A percentile compares a stretch with the other conserved stretches of the same genome.
Evolutionary conservation across 331 rosid genomes (phyloP).

Genomic region (Arachis monticola): DNA sequence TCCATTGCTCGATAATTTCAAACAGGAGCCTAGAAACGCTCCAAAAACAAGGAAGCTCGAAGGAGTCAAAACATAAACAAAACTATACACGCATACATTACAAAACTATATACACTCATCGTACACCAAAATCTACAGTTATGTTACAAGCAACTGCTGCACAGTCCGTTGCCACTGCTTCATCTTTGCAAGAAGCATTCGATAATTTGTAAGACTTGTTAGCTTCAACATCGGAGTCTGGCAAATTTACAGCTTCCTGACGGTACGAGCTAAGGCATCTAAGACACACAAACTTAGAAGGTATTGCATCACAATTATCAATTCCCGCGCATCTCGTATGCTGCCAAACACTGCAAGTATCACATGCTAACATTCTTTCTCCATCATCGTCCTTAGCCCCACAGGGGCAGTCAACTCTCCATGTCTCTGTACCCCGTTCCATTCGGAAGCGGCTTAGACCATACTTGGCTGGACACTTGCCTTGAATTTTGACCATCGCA

Average conservation of each 20-base stretch:
- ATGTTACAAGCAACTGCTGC: conserved; percentile 49
- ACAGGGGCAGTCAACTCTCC: conserved; percentile 75
- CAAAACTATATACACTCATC: conserved; percentile 45
- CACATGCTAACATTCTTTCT: conserved; percentile 81
- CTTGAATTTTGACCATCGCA: conserved; percentile 53
- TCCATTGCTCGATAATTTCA: not conserved
- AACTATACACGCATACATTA: conserved; percentile 34
- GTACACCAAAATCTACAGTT: conserved; percentile 52
- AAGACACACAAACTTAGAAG: conserved; percentile 59
- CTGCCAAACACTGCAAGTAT: conserved; percentile 76
- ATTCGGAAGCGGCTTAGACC: conserved; percentile 60
- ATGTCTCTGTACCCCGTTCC: conserved; percentile 73
- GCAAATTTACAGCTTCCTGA: conserved; percentile 11
- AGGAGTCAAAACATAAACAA: not conserved
- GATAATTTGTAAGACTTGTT: conserved; percentile 24
- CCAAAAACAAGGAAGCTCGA: conserved; percentile 21
- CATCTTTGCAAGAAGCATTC: conserved; percentile 50
- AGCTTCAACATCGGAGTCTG: conserved; percentile 21
- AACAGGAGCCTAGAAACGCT: not conserved
- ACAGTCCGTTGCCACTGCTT: conserved; percentile 41
- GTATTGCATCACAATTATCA: conserved; percentile 46
- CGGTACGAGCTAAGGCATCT: conserved; percentile 45
- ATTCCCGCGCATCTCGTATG: conserved; percentile 80
- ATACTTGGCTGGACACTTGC: conserved; percentile 57
- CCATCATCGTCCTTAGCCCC: conserved; percentile 88